Conservation (phyloP, 2,329 filamentous ascomycete species). For the Amauroascus verrucosus region DNA sequence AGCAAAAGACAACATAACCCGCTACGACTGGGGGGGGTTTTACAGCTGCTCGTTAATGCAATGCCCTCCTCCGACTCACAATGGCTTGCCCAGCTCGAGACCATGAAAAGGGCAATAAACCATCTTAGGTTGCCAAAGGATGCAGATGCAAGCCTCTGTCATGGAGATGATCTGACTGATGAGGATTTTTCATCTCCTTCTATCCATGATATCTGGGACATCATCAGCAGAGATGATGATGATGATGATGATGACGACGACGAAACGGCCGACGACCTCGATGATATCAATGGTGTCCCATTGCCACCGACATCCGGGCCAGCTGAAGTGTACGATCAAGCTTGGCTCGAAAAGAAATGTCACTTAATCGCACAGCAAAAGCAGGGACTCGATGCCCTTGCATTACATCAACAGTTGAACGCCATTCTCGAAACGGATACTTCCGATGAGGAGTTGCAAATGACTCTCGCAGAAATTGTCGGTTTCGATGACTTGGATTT, state of each 20-base stretch:
- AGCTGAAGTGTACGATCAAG: constrained; percentile 41
- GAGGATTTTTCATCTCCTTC: constrained; percentile 50
- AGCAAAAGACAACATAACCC: too few relatives aligned
- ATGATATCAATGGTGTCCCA: constrained; percentile 41
- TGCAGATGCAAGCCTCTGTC: constrained; percentile 44
- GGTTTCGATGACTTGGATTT: constrained; percentile 92
- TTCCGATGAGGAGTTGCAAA: constrained; percentile 80
- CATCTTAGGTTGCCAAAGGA: constrained; percentile 52
- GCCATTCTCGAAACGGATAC: constrained; percentile 61
- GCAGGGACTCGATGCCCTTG: constrained; percentile 55
- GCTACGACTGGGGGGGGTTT: too few relatives aligned
- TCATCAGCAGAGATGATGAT: constrained; percentile 59
- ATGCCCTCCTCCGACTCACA: constrained; percentile 40
- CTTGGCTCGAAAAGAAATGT: constrained; percentile 66
- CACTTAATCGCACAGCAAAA: constrained; percentile 53
- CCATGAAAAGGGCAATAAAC: constrained; percentile 78
- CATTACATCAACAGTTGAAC: constrained; percentile 67
- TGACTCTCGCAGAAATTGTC: constrained; percentile 75
- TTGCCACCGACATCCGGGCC: constrained; percentile 16
- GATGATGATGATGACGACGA: constrained; percentile 56
- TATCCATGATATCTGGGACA: constrained; percentile 78
- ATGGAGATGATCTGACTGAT: constrained; percentile 52
- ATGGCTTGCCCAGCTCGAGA: constrained; percentile 76
- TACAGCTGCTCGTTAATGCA: too few relatives aligned
- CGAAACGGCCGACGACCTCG: constrained; percentile 54